These are phyloP conservation scores for Phyllosticta citribraziliensis DNA, from an alignment of 2,329 filamentous ascomycete genomes.

Conservation along the genomic window DNA sequence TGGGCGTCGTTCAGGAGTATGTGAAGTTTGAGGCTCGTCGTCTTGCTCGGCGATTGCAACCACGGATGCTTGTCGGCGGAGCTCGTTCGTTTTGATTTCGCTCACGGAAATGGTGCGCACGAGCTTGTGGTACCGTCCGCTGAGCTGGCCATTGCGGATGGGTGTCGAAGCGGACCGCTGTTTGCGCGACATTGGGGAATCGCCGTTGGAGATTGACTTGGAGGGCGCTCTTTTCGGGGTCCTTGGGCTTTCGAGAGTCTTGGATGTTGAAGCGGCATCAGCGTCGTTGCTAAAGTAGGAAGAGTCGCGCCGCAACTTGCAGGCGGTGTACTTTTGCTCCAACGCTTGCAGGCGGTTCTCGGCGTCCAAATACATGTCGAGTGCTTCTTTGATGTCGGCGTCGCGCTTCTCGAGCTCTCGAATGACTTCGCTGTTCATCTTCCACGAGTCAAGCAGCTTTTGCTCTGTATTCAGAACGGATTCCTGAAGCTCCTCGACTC, in stretches of 20 bases:
- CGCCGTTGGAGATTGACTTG: neutral
- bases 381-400: slow-evolving; percentile 6
- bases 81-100: neutral
- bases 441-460: slow-evolving; percentile 4
- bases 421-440: slow-evolving; percentile 6
- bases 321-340: neutral
- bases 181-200: neutral
- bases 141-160: neutral
- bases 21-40: neutral
- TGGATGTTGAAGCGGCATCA: neutral
- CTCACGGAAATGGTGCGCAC: slow-evolving; percentile 4
- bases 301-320: neutral
- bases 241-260: neutral
- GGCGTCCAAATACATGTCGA: slow-evolving; percentile 6
- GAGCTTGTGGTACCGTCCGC: slow-evolving; percentile 2
- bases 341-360: neutral
- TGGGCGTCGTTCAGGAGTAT: neutral
- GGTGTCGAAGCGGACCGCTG: neutral
- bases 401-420: slow-evolving; percentile 9
- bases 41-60: neutral
- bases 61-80: neutral
- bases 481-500: slow-evolving; percentile 1
- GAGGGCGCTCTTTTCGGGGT: neutral
- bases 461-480: neutral
- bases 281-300: slow-evolving; percentile 3